phyloP scores from a whole-genome alignment of 805 yeast genomes.

The Phaffomyces opuntiae region DNA sequence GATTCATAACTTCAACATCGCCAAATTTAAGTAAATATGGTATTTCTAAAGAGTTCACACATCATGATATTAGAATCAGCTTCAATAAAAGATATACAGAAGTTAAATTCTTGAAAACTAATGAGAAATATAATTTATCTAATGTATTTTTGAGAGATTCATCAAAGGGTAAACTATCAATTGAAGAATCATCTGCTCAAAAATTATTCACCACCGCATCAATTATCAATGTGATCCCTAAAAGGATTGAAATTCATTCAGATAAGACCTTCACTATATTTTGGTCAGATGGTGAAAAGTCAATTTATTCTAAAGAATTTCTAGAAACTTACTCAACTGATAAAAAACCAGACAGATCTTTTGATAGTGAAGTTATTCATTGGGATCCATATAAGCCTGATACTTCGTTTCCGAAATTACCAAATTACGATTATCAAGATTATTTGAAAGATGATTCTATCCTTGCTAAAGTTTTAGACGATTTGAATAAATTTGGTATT shows the following conservation, averaged over 20 bases:
- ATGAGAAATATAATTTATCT: conserved; percentile 22
- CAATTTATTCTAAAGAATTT: conserved; percentile 39
- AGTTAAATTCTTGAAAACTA: conserved; percentile 4
- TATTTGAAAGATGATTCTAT: conserved; percentile 11
- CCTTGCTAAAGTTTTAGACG: conserved; percentile 33
- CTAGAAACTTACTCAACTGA: conserved; percentile 36
- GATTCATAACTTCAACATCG: background rate
- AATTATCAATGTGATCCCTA: conserved; percentile 29
- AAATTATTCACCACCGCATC: conserved; percentile 58
- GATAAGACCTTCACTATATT: conserved; percentile 32
- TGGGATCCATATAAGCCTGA: conserved; percentile 32
- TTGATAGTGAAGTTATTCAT: conserved; percentile 33
- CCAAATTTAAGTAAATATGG: background rate
- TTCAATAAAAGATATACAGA: conserved; percentile 5
- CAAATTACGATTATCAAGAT: conserved; percentile 4
- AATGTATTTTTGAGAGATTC: conserved; percentile 62
- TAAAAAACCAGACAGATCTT: conserved; percentile 27
- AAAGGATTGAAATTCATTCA: conserved; percentile 27
- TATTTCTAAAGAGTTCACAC: conserved; percentile 1
- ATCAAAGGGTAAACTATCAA: conserved; percentile 39
- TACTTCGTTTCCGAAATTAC: conserved; percentile 13
- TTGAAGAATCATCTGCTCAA: conserved; percentile 52
- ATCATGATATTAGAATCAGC: conserved; percentile 1
- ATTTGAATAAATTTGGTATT: conserved; percentile 50
- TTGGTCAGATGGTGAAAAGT: conserved; percentile 42